Evolutionary conservation across 768 basidiomycete species (phyloP).

Genomic region (Daedalea quercina): DNA sequence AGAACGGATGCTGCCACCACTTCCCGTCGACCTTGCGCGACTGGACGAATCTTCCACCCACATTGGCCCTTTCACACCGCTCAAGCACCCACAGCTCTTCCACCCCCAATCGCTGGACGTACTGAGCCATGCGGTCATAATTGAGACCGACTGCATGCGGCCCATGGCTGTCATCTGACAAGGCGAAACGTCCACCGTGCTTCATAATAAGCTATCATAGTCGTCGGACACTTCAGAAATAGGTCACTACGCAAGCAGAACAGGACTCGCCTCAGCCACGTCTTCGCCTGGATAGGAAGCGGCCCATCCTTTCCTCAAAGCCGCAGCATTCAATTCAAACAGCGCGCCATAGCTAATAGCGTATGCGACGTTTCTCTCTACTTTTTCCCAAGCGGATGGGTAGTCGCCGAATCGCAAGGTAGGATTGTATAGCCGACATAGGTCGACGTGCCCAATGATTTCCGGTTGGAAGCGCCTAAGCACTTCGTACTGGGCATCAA

Average conservation of each 20-base stretch:
- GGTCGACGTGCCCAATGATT: conserved; percentile 89
- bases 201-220: conserved; percentile 56
- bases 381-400: conserved; percentile 52
- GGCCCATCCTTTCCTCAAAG: conserved; percentile 86
- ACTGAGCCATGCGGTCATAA: conserved; percentile 59
- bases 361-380: conserved; percentile 68
- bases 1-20: conserved; percentile 59
- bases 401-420: conserved; percentile 46
- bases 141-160: conserved; percentile 84
- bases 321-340: conserved; percentile 91
- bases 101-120: conserved; percentile 57
- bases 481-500: conserved; percentile 79
- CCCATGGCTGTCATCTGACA: conserved; percentile 97
- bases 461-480: conserved; percentile 72
- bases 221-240: background rate
- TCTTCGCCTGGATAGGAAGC: conserved; percentile 80
- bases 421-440: conserved; percentile 83
- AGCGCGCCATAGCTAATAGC: conserved; percentile 81
- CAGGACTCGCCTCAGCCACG: conserved; percentile 54
- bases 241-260: background rate
- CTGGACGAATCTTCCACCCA: conserved; percentile 37
- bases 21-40: conserved; percentile 40
- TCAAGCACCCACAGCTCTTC: conserved; percentile 60
- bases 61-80: conserved; percentile 31
- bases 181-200: conserved; percentile 64